Evolutionary conservation across 768 basidiomycete species (phyloP).

Genomic region (Cystobasidium tubakii): DNA sequence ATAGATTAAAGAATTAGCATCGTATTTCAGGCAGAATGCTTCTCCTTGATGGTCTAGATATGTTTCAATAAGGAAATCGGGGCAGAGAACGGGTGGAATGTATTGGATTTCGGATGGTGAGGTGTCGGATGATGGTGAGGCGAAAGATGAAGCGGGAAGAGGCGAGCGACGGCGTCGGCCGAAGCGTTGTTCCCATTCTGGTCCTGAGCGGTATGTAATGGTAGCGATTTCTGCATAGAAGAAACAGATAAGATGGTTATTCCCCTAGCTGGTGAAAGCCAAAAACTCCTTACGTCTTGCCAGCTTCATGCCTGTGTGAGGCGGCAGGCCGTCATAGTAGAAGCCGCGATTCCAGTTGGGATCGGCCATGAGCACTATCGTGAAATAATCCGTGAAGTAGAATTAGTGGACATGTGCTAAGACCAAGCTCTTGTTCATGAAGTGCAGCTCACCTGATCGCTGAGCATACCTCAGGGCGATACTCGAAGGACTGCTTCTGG

Average conservation of each 20-base stretch:
- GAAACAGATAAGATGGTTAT: not conserved
- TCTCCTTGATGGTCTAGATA: conserved; percentile 83
- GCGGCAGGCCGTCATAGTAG: conserved; percentile 91
- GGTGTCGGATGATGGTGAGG: conserved; percentile 32
- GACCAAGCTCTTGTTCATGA: not conserved
- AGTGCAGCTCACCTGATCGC: conserved; percentile 67
- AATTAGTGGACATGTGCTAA: conserved; percentile 9
- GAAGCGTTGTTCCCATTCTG: conserved; percentile 98
- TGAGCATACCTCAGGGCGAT: conserved; percentile 96
- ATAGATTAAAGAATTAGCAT: conserved; percentile 97
- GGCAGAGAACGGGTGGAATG: conserved; percentile 69
- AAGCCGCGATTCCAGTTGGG: conserved; percentile 99
- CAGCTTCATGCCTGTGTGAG: conserved; percentile 96
- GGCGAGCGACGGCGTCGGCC: conserved; percentile 61
- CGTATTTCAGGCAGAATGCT: conserved; percentile 89
- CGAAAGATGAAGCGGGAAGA: conserved; percentile 25
- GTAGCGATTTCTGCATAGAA: conserved; percentile 79
- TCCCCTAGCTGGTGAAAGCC: not conserved
- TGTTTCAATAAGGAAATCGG: conserved; percentile 96
- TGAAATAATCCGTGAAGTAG: not conserved
- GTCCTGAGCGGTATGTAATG: conserved; percentile 96
- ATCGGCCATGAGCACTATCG: conserved; percentile 93
- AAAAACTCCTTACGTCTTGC: conserved; percentile 71
- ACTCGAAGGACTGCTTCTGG: conserved; percentile 80
- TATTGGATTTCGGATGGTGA: conserved; percentile 32